phyloP scores from a whole-genome alignment of 306 rosid species.

The Corylus avellana region DNA sequence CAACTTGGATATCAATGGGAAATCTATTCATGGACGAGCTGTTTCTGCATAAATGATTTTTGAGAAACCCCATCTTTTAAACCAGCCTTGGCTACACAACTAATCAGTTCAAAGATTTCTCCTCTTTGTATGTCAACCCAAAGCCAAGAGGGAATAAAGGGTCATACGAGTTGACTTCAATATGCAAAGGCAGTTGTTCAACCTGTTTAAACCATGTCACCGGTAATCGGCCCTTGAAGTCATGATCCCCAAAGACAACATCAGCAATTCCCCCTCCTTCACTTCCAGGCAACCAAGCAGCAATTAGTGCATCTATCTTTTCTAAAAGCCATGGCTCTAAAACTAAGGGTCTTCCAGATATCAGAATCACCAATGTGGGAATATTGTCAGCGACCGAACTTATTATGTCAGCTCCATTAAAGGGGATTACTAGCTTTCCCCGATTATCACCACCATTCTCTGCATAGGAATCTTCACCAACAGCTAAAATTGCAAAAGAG shows the following conservation, averaged over 20 bases:
- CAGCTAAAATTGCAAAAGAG: slow-evolving; percentile 71
- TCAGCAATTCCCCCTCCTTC: slow-evolving; percentile 85
- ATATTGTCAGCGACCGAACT: slow-evolving; percentile 61
- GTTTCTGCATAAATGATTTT: background rate
- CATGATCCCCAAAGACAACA: slow-evolving; percentile 71
- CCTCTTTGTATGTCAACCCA: slow-evolving; percentile 40
- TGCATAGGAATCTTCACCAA: slow-evolving; percentile 82
- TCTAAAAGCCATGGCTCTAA: slow-evolving; percentile 61
- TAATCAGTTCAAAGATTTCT: slow-evolving; percentile 3
- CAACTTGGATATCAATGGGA: no score
- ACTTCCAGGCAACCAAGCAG: slow-evolving; percentile 94
- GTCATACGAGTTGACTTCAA: slow-evolving; percentile 38
- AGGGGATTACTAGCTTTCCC: slow-evolving; percentile 50
- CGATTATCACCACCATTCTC: slow-evolving; percentile 65
- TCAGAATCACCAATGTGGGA: slow-evolving; percentile 73
- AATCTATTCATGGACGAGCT: no score
- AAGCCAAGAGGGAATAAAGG: slow-evolving; percentile 81
- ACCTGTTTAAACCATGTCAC: slow-evolving; percentile 72
- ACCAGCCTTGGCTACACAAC: slow-evolving; percentile 25
- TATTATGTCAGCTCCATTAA: slow-evolving; percentile 53
- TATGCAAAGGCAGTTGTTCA: slow-evolving; percentile 45
- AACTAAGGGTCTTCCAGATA: slow-evolving; percentile 81
- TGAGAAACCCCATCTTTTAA: background rate
- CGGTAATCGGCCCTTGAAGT: slow-evolving; percentile 71
- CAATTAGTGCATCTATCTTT: slow-evolving; percentile 66